Percentiles rank a stretch among this genome's conserved stretches.
phyloP scores from a whole-genome alignment of 2,329 filamentous ascomycete genomes.

The Massarina eburnea region DNA sequence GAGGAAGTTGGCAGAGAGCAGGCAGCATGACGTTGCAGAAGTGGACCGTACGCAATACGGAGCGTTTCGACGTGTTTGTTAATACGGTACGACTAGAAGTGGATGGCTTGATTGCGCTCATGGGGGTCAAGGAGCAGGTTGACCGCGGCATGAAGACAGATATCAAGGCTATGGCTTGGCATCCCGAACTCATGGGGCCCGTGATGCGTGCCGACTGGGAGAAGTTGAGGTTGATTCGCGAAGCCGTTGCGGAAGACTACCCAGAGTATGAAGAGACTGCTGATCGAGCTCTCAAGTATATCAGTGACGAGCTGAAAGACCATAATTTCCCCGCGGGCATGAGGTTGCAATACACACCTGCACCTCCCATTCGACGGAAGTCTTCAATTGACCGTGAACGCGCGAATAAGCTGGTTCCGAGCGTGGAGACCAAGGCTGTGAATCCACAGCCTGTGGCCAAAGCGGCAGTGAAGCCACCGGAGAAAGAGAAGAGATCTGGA shows the following conservation, averaged over 20 bases:
- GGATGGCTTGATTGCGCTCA: slow-evolving; percentile 47
- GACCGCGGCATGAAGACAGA: slow-evolving; percentile 49
- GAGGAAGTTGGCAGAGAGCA: slow-evolving; percentile 35
- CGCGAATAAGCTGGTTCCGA: not conserved
- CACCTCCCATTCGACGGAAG: slow-evolving; percentile 5
- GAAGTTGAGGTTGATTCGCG: slow-evolving; percentile 49
- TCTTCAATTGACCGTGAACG: not conserved
- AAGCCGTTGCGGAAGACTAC: slow-evolving; percentile 46
- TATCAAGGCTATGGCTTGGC: slow-evolving; percentile 52
- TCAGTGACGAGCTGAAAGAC: slow-evolving; percentile 40
- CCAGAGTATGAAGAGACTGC: slow-evolving; percentile 48
- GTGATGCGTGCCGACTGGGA: slow-evolving; percentile 37
- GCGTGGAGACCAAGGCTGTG: not conserved
- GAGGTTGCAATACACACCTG: slow-evolving; percentile 11
- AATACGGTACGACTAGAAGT: slow-evolving; percentile 46
- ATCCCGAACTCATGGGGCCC: slow-evolving; percentile 45
- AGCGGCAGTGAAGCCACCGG: too few relatives aligned
- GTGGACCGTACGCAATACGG: slow-evolving; percentile 47
- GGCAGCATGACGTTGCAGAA: slow-evolving; percentile 38
- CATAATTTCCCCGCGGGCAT: slow-evolving; percentile 11
- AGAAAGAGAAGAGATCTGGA: slow-evolving; percentile 33
- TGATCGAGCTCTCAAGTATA: slow-evolving; percentile 47
- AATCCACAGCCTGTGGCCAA: slow-evolving; percentile 1
- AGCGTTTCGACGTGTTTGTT: slow-evolving; percentile 47
- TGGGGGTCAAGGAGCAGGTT: slow-evolving; percentile 48